phyloP scores from a whole-genome alignment of 495 filamentous ascomycete genomes.

The Tuber umbilicatum region DNA sequence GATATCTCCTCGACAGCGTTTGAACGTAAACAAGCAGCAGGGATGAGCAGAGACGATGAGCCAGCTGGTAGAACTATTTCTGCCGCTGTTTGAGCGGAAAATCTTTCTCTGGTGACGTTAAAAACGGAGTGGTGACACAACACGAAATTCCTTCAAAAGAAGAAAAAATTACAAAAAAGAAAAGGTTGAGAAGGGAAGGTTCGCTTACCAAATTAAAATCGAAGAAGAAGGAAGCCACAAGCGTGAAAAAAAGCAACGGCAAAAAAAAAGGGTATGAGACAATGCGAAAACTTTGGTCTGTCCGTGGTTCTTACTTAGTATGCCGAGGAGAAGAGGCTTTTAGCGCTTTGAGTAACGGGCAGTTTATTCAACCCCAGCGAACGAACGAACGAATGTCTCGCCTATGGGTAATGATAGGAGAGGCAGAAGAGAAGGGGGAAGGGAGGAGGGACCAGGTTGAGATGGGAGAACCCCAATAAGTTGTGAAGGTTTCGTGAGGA shows the following conservation, averaged over 20 bases:
- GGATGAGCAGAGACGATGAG: slow-evolving; percentile 15
- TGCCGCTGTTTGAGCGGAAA: background rate
- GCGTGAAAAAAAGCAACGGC: background rate
- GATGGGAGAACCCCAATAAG: background rate
- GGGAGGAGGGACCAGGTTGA: background rate
- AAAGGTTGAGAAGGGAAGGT: background rate
- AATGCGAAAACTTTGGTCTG: background rate
- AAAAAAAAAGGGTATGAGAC: background rate
- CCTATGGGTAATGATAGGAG: background rate
- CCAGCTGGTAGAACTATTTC: background rate
- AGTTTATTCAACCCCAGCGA: background rate
- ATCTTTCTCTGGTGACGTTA: background rate
- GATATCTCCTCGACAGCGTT: slow-evolving; percentile 13
- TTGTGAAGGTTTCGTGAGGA: background rate
- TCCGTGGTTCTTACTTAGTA: background rate
- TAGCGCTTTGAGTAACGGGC: background rate
- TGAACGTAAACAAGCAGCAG: slow-evolving; percentile 16
- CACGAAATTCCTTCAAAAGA: background rate
- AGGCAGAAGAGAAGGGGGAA: background rate
- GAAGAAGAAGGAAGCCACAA: background rate
- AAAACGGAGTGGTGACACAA: background rate
- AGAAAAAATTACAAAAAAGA: background rate
- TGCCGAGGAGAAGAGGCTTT: background rate
- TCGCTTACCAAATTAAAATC: background rate
- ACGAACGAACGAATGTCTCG: background rate